These are phyloP conservation scores for Astrephomene gubernaculifera DNA, from an alignment of 139 green algal genomes.

Conservation along the genomic window DNA sequence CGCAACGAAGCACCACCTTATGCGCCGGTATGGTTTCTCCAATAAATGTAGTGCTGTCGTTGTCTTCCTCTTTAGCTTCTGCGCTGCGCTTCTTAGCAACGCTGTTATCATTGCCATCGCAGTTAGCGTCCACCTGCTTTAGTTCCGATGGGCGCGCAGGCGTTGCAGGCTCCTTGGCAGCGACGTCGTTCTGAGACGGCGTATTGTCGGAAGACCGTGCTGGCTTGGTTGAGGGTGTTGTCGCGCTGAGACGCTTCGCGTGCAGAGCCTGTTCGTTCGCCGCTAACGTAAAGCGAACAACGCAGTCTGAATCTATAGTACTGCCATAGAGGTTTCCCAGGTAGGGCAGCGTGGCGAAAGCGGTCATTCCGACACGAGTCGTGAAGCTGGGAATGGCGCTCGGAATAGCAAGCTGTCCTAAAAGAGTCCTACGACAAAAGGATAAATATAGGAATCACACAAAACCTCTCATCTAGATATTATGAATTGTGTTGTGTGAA, in stretches of 20 bases:
- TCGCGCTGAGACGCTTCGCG: not conserved
- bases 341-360: not conserved
- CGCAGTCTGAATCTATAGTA: not conserved
- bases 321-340: not conserved
- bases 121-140: not conserved
- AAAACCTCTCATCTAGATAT: not conserved
- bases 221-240: not conserved
- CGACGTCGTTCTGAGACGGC: not conserved
- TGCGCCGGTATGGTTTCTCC: not conserved
- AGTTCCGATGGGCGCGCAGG: not conserved
- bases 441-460: not conserved
- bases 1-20: not conserved
- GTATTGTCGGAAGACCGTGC: too few relatives aligned
- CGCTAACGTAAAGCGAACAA: not conserved
- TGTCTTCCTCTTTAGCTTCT: not conserved
- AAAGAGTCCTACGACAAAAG: not conserved
- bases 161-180: not conserved
- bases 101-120: not conserved
- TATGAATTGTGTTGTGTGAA: not conserved
- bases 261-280: not conserved
- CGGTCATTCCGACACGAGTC: too few relatives aligned
- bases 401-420: not conserved
- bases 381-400: too few relatives aligned
- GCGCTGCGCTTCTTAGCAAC: not conserved
- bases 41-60: not conserved